Base-by-base conservation (phyloP, 2,329 filamentous ascomycete species). In the Arthrobotrys iridis region DNA sequence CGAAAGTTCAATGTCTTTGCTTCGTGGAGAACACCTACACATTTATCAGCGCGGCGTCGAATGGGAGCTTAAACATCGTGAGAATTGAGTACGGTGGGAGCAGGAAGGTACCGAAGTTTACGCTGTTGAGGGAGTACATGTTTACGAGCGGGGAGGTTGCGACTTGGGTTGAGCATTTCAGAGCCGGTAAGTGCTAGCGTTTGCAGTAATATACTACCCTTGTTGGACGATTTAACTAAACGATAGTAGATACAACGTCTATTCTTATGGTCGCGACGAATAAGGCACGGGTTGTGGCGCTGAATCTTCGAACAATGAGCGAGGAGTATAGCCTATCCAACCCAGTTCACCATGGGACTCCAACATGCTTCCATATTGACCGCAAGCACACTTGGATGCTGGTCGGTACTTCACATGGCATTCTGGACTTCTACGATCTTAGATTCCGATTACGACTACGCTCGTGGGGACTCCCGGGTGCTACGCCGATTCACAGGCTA, bases 11-110 rank as follows among this genome's bases (percentile, higher is more conserved):
- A 28, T 90, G 92, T 11, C 82, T 99, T 20, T 93, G 92, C 78
- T 98, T 99, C 80, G 88, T 99, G 40, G 93, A 98, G 80, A 91
- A 93, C 78, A 97, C 93, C 0, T 93, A 98, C 81, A 93, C 92
- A 20, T 98, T 99, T 81, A 86, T 97, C 76, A 96, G 92, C 80
- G 95, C 92, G 60, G 93, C 92, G 3, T 93, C 88, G 50, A 93
- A 99, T 81, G 95, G 95, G 20, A 94, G 90, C 79, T 89, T 99
- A 7, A 91, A 96, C 80, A 91, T 96, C 1, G 91, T 97, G 75
- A 93, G 93, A 80, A 89, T 96, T n/a, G 88, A 91, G 72, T 88
- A 88, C 77, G 83, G 84, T 13, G 85, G 86, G 35, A 84, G 84
- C 18, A 87, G 88, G 4, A 86, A 87, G 59, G 83, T 84, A 45